phyloP scores from a whole-genome alignment of 306 rosid genomes.

The Senna siamea region DNA sequence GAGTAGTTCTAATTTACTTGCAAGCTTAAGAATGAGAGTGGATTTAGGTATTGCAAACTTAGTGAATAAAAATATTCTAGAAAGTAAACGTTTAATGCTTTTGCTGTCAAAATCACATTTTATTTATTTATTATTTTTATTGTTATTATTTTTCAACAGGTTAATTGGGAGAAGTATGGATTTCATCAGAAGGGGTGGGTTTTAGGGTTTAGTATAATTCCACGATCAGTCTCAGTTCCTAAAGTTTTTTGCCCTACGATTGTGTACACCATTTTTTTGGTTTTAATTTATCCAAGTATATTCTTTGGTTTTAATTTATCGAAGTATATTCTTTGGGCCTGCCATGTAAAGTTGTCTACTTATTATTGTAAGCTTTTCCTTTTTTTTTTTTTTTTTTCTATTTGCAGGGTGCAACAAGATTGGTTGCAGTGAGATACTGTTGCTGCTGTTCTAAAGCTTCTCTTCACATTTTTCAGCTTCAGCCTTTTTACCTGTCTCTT shows the following conservation, averaged over 20 bases:
- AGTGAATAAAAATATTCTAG: neutral
- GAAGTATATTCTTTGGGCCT: neutral
- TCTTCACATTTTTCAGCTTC: slow-evolving; percentile 17
- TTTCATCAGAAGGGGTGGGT: neutral
- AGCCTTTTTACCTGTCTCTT: slow-evolving; percentile 27
- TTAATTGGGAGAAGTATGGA: neutral
- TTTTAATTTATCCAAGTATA: neutral
- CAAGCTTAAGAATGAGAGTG: neutral
- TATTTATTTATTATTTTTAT: too few species aligned
- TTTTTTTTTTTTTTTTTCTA: slow-evolving; percentile 25
- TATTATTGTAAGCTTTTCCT: slow-evolving; percentile 32
- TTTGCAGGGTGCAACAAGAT: slow-evolving; percentile 42
- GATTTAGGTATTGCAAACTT: neutral
- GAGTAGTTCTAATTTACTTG: neutral
- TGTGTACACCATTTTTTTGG: neutral
- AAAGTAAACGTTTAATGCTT: neutral
- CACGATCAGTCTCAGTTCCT: slow-evolving; percentile 16
- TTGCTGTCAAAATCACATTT: neutral
- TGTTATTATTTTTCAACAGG: neutral
- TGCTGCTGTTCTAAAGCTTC: slow-evolving; percentile 30
- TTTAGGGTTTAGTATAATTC: slow-evolving; percentile 4
- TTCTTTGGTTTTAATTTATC: slow-evolving; percentile 13
- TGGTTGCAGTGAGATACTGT: slow-evolving; percentile 6
- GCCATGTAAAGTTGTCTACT: neutral
- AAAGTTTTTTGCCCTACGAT: neutral